These are phyloP conservation scores for Leptographium lundbergii DNA, from an alignment of 2,329 filamentous ascomycete species.

Conservation along the genomic window DNA sequence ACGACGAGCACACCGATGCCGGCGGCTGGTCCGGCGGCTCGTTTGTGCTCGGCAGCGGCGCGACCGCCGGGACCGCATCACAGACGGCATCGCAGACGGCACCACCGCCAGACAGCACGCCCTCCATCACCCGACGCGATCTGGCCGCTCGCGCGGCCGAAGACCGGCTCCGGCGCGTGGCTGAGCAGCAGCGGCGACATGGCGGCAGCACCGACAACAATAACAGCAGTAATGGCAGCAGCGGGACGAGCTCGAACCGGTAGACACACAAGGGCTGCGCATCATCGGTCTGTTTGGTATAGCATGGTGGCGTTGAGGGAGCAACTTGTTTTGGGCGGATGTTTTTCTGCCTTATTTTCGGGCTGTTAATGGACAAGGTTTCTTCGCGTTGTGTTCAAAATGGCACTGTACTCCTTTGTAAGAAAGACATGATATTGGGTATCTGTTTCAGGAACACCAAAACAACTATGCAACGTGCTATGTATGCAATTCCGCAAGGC, in stretches of 20 bases:
- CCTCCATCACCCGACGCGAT: conserved; percentile 41
- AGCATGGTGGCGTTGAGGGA: too few relatives aligned
- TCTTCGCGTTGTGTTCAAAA: too few relatives aligned
- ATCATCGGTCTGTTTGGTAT: neutral
- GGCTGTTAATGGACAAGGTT: neutral
- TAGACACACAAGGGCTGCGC: neutral
- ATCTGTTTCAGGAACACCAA: neutral
- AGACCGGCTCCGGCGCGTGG: conserved; percentile 42
- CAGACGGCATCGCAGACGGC: too few relatives aligned
- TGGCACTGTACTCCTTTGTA: too few relatives aligned
- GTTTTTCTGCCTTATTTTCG: neutral
- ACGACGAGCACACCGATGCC: conserved; percentile 49
- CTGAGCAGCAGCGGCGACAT: conserved; percentile 15
- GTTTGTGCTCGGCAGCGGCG: conserved; percentile 53
- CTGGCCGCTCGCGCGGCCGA: conserved; percentile 64
- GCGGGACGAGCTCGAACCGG: neutral
- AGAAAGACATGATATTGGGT: neutral
- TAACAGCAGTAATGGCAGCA: neutral
- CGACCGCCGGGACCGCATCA: conserved; percentile 15
- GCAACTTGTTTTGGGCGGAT: too few relatives aligned
- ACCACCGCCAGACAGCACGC: conserved; percentile 11
- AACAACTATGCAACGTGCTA: neutral
- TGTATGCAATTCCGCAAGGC: too few relatives aligned
- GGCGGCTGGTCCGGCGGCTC: conserved; percentile 70
- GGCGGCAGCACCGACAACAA: conserved; percentile 3